Evolutionary conservation across 176 grass and related monocot genomes (phyloP).

Genomic region (Eleusine indica): DNA sequence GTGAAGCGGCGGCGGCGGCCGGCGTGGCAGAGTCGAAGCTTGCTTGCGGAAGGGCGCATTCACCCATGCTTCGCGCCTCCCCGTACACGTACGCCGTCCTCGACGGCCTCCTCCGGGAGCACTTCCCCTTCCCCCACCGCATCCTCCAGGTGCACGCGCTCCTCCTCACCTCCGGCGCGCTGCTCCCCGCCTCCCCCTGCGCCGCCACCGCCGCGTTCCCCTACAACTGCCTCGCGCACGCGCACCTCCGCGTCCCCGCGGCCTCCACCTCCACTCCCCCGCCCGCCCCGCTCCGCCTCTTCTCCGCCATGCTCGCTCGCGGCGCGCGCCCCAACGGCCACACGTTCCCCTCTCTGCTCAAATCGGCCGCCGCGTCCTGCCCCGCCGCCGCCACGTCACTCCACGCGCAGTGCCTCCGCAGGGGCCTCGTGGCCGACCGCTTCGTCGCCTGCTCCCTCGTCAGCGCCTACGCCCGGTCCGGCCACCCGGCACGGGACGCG

Average conservation of each 20-base stretch:
- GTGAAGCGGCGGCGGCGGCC: not conserved
- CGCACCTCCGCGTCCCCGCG: slow-evolving; percentile 42
- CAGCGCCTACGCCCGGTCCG: slow-evolving; percentile 42
- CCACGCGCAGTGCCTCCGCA: slow-evolving; percentile 67
- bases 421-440: slow-evolving; percentile 51
- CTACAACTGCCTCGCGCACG: slow-evolving; percentile 74
- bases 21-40: not conserved
- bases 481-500: slow-evolving; percentile 34
- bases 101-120: slow-evolving; percentile 45
- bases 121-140: slow-evolving; percentile 45
- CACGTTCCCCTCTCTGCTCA: slow-evolving; percentile 76
- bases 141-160: slow-evolving; percentile 71
- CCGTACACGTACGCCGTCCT: slow-evolving; percentile 33
- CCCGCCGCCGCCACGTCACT: slow-evolving; percentile 23
- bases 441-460: slow-evolving; percentile 75
- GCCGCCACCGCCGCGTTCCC: slow-evolving; percentile 41
- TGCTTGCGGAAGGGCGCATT: no score
- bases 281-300: slow-evolving; percentile 50
- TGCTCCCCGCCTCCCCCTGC: slow-evolving; percentile 33
- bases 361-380: slow-evolving; percentile 28
- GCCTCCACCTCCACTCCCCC: not conserved
- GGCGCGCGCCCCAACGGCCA: slow-evolving; percentile 61
- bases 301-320: slow-evolving; percentile 57
- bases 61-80: not conserved
- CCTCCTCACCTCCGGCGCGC: slow-evolving; percentile 68